Percentiles rank a stretch among this genome's conserved stretches.
Conservation (phyloP, 169 alveolate genomes). For the Plasmodium ovale region DNA sequence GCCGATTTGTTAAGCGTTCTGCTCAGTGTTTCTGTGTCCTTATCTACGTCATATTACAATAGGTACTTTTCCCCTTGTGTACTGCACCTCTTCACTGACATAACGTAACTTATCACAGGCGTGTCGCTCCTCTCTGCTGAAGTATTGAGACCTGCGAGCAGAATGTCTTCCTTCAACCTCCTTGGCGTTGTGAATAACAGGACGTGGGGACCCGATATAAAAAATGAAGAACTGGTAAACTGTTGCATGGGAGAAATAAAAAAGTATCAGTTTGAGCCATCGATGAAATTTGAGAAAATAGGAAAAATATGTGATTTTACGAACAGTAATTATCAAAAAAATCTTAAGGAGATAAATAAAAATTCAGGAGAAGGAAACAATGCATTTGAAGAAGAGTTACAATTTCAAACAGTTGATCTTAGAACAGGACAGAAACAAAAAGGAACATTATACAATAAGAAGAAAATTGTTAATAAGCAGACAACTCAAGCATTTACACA, state of each 20-base stretch:
- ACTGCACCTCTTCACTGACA: too few relatives aligned
- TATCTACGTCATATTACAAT: too few relatives aligned
- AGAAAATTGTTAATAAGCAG: conserved; percentile 80
- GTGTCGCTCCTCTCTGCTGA: too few relatives aligned
- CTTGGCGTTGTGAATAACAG: conserved; percentile 35
- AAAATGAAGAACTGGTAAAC: conserved; percentile 79
- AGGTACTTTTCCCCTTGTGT: too few relatives aligned
- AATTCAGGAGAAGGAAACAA: conserved; percentile 74
- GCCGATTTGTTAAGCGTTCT: too few relatives aligned
- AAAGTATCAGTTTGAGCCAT: conserved; percentile 88
- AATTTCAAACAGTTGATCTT: conserved; percentile 87
- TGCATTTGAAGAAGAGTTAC: conserved; percentile 83
- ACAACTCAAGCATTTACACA: conserved; percentile 88
- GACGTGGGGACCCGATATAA: conserved; percentile 87
- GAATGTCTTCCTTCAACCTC: conserved; percentile 35
- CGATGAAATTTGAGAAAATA: conserved; percentile 87
- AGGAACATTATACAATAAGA: conserved; percentile 77
- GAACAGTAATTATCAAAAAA: conserved; percentile 84
- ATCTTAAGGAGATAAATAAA: conserved; percentile 79
- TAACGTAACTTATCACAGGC: too few relatives aligned
- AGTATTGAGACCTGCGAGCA: not conserved
- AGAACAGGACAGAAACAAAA: conserved; percentile 80
- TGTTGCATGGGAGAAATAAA: conserved; percentile 84
- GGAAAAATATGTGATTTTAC: conserved; percentile 90
- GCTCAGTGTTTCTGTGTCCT: too few relatives aligned